These are phyloP conservation scores for Termitomyces sp. DNA, from an alignment of 768 basidiomycete genomes.

Conservation along the genomic window DNA sequence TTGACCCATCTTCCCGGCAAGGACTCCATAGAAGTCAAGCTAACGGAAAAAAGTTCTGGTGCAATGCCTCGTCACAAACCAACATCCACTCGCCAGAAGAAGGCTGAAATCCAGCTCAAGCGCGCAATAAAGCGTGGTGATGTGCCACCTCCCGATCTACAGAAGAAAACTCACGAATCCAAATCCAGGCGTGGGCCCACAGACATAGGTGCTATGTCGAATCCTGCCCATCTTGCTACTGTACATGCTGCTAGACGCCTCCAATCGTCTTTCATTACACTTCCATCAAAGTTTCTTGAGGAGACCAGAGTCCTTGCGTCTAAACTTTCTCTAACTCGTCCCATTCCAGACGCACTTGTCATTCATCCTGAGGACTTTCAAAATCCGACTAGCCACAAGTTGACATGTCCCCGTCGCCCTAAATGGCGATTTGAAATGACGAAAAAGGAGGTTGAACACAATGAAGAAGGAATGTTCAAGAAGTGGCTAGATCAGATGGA, in stretches of 20 bases:
- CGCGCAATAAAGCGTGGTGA: slow-evolving; percentile 86
- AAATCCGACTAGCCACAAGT: slow-evolving; percentile 13
- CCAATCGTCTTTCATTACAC: slow-evolving; percentile 65
- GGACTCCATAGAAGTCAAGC: no score
- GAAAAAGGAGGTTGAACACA: slow-evolving; percentile 84
- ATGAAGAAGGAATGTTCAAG: slow-evolving; percentile 80
- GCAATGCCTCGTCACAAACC: slow-evolving; percentile 43
- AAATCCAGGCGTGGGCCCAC: slow-evolving; percentile 24
- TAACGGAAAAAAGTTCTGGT: no score
- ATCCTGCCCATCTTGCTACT: slow-evolving; percentile 21
- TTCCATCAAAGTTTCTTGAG: slow-evolving; percentile 56
- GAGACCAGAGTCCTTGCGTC: slow-evolving; percentile 52
- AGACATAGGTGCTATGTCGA: slow-evolving; percentile 19
- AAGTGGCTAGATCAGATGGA: slow-evolving; percentile 76
- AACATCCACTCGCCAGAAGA: slow-evolving; percentile 64
- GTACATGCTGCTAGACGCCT: slow-evolving; percentile 44
- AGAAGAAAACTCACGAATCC: slow-evolving; percentile 21
- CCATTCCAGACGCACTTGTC: slow-evolving; percentile 38
- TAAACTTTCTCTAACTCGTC: slow-evolving; percentile 45
- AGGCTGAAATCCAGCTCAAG: slow-evolving; percentile 68
- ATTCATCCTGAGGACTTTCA: slow-evolving; percentile 25
- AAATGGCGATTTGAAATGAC: slow-evolving; percentile 85
- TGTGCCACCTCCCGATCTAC: slow-evolving; percentile 31
- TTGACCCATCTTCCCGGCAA: not conserved
- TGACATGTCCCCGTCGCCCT: slow-evolving; percentile 64